Evolutionary conservation across 2,329 filamentous ascomycete genomes (phyloP).

Genomic region (Xylariaceae sp.): DNA sequence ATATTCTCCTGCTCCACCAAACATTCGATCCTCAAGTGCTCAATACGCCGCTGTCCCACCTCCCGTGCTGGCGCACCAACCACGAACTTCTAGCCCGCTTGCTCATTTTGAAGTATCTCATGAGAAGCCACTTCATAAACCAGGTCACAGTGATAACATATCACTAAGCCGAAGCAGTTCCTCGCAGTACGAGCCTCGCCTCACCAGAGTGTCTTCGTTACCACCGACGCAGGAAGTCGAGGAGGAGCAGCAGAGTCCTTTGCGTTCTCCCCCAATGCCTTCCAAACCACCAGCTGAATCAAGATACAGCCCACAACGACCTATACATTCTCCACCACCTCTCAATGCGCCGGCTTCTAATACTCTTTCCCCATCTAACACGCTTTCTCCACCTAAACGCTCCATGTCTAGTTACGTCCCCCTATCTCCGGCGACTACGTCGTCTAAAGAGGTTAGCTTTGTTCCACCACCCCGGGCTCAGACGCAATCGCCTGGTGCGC

Average conservation of each 20-base stretch:
- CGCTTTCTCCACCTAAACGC: conserved; percentile 60
- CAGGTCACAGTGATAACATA: conserved; percentile 44
- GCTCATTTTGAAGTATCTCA: conserved; percentile 63
- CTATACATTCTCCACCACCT: conserved; percentile 55
- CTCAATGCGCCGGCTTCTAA: conserved; percentile 43
- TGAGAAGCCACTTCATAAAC: conserved; percentile 40
- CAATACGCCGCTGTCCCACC: conserved; percentile 47
- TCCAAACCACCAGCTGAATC: conserved; percentile 36
- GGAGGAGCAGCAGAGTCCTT: conserved; percentile 54
- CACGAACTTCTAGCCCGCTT: conserved; percentile 66
- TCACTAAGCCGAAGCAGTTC: conserved; percentile 54
- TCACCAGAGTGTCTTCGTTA: conserved; percentile 59
- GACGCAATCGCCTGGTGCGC: conserved; percentile 62
- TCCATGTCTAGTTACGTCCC: conserved; percentile 55
- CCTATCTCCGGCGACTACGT: conserved; percentile 37
- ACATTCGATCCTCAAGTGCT: conserved; percentile 43
- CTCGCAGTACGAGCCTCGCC: conserved; percentile 55
- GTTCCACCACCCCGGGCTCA: conserved; percentile 61
- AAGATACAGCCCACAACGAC: conserved; percentile 43
- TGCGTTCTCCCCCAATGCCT: conserved; percentile 30
- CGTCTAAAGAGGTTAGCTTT: conserved; percentile 45
- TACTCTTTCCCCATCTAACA: conserved; percentile 53
- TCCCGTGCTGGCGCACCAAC: conserved; percentile 59
- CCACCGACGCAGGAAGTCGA: conserved; percentile 66
- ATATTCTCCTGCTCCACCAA: conserved; percentile 57